Evolutionary conservation across 768 basidiomycete species (phyloP).

Genomic region (Tulasnella sp.): DNA sequence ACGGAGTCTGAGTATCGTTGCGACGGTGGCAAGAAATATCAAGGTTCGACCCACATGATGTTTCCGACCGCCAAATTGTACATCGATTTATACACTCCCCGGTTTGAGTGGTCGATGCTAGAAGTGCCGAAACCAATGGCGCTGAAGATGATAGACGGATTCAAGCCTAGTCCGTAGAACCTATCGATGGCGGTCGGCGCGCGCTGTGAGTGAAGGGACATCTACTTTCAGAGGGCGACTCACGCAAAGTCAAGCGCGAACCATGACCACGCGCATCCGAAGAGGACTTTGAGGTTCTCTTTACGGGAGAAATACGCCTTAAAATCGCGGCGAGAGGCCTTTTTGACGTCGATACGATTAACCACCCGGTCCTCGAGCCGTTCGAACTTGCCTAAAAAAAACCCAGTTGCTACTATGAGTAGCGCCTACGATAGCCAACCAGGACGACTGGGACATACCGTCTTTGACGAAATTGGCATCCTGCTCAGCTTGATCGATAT

Average conservation of each 20-base stretch:
- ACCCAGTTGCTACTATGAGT: not conserved
- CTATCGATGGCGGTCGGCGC: too few relatives aligned
- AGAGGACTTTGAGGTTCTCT: slow-evolving; percentile 20
- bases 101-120: slow-evolving; percentile 9
- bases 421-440: not conserved
- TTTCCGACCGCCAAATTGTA: slow-evolving; percentile 43
- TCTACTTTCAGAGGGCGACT: too few relatives aligned
- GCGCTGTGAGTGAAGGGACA: too few relatives aligned
- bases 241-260: slow-evolving; percentile 19
- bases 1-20: too few relatives aligned
- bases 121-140: slow-evolving; percentile 26
- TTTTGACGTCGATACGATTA: slow-evolving; percentile 19
- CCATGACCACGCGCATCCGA: slow-evolving; percentile 21
- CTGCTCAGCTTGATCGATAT: slow-evolving; percentile 18
- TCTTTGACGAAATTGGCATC: slow-evolving; percentile 17
- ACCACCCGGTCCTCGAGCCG: slow-evolving; percentile 17
- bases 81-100: slow-evolving; percentile 24
- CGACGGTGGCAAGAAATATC: not conserved
- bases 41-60: slow-evolving; percentile 19
- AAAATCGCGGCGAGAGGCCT: slow-evolving; percentile 20
- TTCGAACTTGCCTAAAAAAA: slow-evolving; percentile 22
- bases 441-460: not conserved
- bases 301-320: slow-evolving; percentile 19
- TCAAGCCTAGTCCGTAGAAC: slow-evolving; percentile 23
- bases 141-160: slow-evolving; percentile 19